Percentiles rank a stretch among this genome's conserved stretches.
Conservation (phyloP, 2,329 filamentous ascomycete genomes). For the Fusarium sp. region DNA sequence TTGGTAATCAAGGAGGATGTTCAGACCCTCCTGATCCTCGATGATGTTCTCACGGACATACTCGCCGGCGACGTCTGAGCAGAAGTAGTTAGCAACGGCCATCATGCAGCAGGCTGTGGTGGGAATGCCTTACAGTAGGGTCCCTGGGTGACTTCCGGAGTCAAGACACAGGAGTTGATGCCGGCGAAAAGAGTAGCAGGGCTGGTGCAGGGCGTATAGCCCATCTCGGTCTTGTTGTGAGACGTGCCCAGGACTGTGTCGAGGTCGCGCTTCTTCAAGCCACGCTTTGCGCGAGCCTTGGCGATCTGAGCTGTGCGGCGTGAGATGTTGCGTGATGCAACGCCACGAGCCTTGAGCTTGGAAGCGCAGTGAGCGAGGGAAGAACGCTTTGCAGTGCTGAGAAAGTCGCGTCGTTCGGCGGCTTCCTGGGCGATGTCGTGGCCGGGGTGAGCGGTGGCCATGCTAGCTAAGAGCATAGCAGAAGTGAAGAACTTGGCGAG, state of each 20-base stretch:
- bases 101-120: not conserved
- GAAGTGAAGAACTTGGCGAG: slow-evolving; percentile 26
- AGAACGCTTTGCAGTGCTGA: slow-evolving; percentile 49
- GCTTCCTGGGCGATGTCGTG: slow-evolving; percentile 59
- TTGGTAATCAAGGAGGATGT: slow-evolving; percentile 55
- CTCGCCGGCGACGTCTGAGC: slow-evolving; percentile 45
- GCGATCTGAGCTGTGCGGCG: slow-evolving; percentile 55
- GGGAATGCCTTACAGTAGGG: slow-evolving; percentile 50
- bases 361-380: slow-evolving; percentile 58
- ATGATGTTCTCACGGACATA: slow-evolving; percentile 50
- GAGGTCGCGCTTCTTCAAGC: slow-evolving; percentile 46
- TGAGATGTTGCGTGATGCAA: slow-evolving; percentile 54
- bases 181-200: slow-evolving; percentile 50
- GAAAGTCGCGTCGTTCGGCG: slow-evolving; percentile 58
- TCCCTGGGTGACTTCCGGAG: slow-evolving; percentile 60
- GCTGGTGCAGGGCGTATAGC: slow-evolving; percentile 46
- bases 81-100: not conserved
- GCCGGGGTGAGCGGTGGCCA: slow-evolving; percentile 56
- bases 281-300: slow-evolving; percentile 53
- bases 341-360: slow-evolving; percentile 57
- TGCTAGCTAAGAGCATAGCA: slow-evolving; percentile 22
- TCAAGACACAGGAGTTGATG: slow-evolving; percentile 57
- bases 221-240: slow-evolving; percentile 50
- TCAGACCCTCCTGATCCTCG: slow-evolving; percentile 53
- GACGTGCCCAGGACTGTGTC: slow-evolving; percentile 47